A percentile compares a stretch with the other conserved stretches of the same genome.
Conservation (phyloP, 1,284 basidiomycete species). For the Puccinia horiana region DNA sequence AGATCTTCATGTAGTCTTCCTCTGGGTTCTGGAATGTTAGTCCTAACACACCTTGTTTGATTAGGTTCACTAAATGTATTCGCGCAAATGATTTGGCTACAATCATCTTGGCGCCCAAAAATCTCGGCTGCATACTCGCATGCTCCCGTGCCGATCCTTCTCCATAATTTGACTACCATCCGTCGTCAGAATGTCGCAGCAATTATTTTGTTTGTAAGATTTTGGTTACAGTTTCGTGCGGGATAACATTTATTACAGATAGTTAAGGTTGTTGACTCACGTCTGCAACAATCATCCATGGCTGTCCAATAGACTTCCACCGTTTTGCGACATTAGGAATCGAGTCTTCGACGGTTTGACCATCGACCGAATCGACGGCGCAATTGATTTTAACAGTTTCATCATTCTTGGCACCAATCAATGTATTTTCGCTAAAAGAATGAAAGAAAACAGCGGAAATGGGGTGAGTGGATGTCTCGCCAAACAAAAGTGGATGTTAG, state of each 20-base stretch:
- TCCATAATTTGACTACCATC: conserved; percentile 68
- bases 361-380: conserved; percentile 69
- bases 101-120: conserved; percentile 70
- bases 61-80: conserved; percentile 94
- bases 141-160: conserved; percentile 98
- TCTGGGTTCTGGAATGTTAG: conserved; percentile 35
- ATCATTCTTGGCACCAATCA: conserved; percentile 76
- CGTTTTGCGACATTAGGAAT: conserved; percentile 86
- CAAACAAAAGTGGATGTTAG: background rate
- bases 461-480: background rate
- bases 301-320: conserved; percentile 75
- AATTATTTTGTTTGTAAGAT: background rate
- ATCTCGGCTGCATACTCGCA: conserved; percentile 92
- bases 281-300: conserved; percentile 93
- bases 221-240: background rate
- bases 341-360: conserved; percentile 65
- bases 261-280: conserved; percentile 49
- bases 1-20: conserved; percentile 25
- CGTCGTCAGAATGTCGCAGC: background rate
- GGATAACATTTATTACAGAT: background rate
- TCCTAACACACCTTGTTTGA: conserved; percentile 45
- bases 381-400: conserved; percentile 87
- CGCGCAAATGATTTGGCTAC: conserved; percentile 83
- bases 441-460: background rate
- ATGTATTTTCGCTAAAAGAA: conserved; percentile 53